Base-by-base conservation (phyloP, 2,329 filamentous ascomycete genomes). In the Penicillium sp. region DNA sequence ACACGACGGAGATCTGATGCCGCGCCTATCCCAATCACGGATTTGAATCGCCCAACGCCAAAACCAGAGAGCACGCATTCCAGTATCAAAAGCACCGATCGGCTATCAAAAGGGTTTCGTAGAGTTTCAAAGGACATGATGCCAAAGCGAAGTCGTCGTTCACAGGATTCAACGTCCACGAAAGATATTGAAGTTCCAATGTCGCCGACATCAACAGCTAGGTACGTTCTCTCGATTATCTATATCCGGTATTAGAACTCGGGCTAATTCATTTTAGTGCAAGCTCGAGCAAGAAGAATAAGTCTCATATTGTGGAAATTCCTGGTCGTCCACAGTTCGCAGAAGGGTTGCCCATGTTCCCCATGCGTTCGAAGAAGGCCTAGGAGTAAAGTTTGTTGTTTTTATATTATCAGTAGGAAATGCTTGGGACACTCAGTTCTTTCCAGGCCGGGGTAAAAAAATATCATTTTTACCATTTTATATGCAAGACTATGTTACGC, bases 271-370 rank as follows among this genome's bases (percentile, higher is more conserved):
- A 4, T 15, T 29, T 8, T 17, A 43, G 47, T 21, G 12, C 32
- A 20, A 37, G 3, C 17, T 50, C 47, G 7, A 44, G 32, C 3
- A 43, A 33, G 27, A 51, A 51, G 27, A 27, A 8, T 20, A 53
- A 54, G 17, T 44, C 47, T 12, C 46, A 47, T 21, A 30, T 46
- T 26, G 39, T 54, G 15, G 43, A 54, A 15, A 47, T 54, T 33
- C 39, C 43, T 29, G 43, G 39, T 41, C 45, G 46, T 23, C 32
- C 46, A 5, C 54, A 56, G 17, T 53, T 56, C 36, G 51, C 34
- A 3, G 48, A 57, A 20, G 43, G 32, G 9, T 42, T 57, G 20
- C 45, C 51, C 27, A 29, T 59, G 27, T 56, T 54, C 13, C 48
- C 56, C 26, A 42, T 56, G 21, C 47, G 47, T 4, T 20, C 29